Conservation (phyloP, 208 protist species). For the Leishmania arabica region DNA sequence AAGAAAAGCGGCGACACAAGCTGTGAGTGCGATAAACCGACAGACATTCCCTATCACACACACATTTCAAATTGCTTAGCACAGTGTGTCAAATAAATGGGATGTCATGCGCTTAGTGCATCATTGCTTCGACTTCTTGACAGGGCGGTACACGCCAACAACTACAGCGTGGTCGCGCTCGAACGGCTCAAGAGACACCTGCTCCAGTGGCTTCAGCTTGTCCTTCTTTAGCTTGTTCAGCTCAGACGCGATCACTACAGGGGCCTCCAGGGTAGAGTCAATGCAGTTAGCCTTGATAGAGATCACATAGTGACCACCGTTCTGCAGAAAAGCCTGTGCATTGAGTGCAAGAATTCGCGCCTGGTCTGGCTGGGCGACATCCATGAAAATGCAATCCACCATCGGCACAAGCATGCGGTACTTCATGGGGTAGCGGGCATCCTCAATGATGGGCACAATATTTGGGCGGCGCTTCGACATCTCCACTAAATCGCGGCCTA, state of each 20-base stretch:
- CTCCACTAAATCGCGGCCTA: constrained; percentile 99
- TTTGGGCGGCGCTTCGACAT: constrained; percentile 99
- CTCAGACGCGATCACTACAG: constrained; percentile 98
- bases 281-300: constrained; percentile 99
- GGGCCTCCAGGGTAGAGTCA: constrained; percentile 98
- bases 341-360: constrained; percentile 99
- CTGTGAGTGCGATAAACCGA: not conserved
- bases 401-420: constrained; percentile 99
- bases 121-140: constrained; percentile 69
- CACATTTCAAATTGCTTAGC: not conserved
- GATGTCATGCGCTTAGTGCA: not conserved
- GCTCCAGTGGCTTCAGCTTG: constrained; percentile 98
- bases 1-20: constrained; percentile 3
- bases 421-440: constrained; percentile 99
- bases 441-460: constrained; percentile 99
- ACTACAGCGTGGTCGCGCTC: constrained; percentile 99
- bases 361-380: constrained; percentile 99
- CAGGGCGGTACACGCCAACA: constrained; percentile 88
- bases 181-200: constrained; percentile 99
- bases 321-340: constrained; percentile 99
- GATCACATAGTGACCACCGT: constrained; percentile 99
- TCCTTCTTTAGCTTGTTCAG: constrained; percentile 97
- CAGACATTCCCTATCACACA: not conserved
- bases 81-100: not conserved
- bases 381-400: constrained; percentile 99